Base-by-base conservation (phyloP, 2,329 filamentous ascomycete genomes). In the Westerdykella aurantiaca region DNA sequence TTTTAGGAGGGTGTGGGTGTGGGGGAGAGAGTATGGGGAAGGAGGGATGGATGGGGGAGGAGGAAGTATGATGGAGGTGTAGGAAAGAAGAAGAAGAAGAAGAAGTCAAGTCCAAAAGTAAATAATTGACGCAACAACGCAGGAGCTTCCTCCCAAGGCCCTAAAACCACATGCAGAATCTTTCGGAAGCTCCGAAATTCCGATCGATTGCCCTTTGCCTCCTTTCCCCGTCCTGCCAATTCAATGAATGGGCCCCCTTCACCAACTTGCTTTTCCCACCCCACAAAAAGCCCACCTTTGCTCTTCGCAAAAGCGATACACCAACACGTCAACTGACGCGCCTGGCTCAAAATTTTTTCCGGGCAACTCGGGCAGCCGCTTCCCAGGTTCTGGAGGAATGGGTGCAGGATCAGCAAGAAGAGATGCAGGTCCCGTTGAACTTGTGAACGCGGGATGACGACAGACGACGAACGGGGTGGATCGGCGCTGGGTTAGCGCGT, bases 381-480 rank as follows among this genome's bases (percentile, higher is more conserved):
- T 9, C 9, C 25, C 9, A 29, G 25, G 25, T 29, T 29, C 9
- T 29, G 25, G 7, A 10, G 17, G 10, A 35, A 18, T 35, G 6
- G 33, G 18, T 21, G 18, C 18, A 21, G 18, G 18, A 21, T 21
- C 18, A 21, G 18, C 18, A 21, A 6, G 18, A 21, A 21, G 13
- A 18, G n/a, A 35, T 35, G 33, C 33, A 35, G 33, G 33, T 16
- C n/a, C 33, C 7, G 33, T 35, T 35, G 9, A 31, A 7, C 12
- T 31, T 40, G 7, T 22, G 25, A 38, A 16, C 16, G 13, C 6
- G 22, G 37, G 17, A 40, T 40, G 38, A 40, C 38, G 38, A 40
- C 38, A 38, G 18, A 29, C 4, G n/a, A 21, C 18, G 18, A 21
- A 21, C 18, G 25, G 21, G 22, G n/a, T 11, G 12, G 38, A 40